Base-by-base conservation (phyloP, 768 basidiomycete genomes). In the Rhodotorula paludigena region DNA sequence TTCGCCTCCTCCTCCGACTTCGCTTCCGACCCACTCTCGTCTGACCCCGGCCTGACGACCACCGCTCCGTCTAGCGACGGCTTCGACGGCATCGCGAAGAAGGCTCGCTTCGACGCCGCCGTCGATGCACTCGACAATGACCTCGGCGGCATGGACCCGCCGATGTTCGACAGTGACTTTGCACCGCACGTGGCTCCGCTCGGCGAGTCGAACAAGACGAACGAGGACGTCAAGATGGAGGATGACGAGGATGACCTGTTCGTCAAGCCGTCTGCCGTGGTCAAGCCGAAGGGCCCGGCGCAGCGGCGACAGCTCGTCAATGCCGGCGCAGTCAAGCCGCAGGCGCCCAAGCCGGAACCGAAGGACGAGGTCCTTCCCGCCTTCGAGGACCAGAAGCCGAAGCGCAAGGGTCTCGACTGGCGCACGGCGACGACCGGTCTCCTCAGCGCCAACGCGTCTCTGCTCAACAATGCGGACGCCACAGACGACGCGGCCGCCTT, bases 21-120 rank as follows among this genome's bases (percentile, higher is more conserved):
- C 35, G 54, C 55, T 11, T 67, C 83, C 21, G 80, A 82, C 36
- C 73, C 70, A 18, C 39, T 68, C 11, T 53, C 73, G 28, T 58
- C 57, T 25, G 80, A 82, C 56, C 79, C 79, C 18, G 76, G 78
- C 79, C 10, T 81, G 82, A 32, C 30, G 30, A 33, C 30, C 1
- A 28, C 41, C 0, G 57, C 25, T 1, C 81, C 82, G 20, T 77
- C 78, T 41, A 86, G 84, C 77, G 90, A 86, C 73, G 89, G 85
- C 67, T 82, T 84, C 71, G 69, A 57, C 30, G 38, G 65, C 42
- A 39, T 35, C 4, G 35, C 33, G 21, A 68, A 68, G 66, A 57
- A 61, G 45, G 70, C 70, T 23, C 55, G 66, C 36, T 62, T 63
- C 61, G 66, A 64, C 32, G 20, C 62, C 25, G 30, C 53, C 14